Percentiles rank a stretch among this genome's conserved stretches.
Conservation (phyloP, 257 asterid species). For the Petunia secreta region DNA sequence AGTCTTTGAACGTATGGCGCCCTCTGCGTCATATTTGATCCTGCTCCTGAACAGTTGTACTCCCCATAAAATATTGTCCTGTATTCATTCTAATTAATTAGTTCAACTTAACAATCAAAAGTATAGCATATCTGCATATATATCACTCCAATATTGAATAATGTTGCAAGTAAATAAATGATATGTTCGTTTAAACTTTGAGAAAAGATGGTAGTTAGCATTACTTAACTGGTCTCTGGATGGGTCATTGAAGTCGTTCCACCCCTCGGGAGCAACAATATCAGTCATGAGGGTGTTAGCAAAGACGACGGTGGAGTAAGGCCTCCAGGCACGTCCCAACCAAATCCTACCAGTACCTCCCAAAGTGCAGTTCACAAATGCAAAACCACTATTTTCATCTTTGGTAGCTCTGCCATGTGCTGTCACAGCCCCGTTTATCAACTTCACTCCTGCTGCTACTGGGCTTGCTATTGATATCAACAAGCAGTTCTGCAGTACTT, state of each 20-base stretch:
- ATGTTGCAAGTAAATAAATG: no score
- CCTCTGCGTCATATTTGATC: conserved; percentile 64
- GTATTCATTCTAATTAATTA: background rate
- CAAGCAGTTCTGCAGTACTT: conserved; percentile 51
- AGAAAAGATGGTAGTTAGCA: background rate
- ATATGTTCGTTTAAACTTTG: background rate
- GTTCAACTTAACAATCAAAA: no score
- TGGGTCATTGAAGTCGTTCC: conserved; percentile 96
- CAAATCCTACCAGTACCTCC: conserved; percentile 92
- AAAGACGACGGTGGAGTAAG: conserved; percentile 82
- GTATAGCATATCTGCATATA: no score
- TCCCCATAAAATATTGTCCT: conserved; percentile 89
- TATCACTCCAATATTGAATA: no score
- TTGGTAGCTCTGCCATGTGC: conserved; percentile 80
- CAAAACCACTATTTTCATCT: conserved; percentile 86
- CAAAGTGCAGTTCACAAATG: conserved; percentile 69
- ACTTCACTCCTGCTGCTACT: conserved; percentile 42
- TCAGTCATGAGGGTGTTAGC: conserved; percentile 73
- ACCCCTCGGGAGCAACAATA: conserved; percentile 82
- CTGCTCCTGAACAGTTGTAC: conserved; percentile 76
- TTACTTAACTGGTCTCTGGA: conserved; percentile 62
- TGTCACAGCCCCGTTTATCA: conserved; percentile 76
- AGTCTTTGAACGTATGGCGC: conserved; percentile 67
- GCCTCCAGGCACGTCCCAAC: conserved; percentile 96
- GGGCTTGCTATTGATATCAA: conserved; percentile 82